Evolutionary conservation across 768 basidiomycete genomes (phyloP), one percentile per base, ranked within the genome.

Genomic region (Panaeolus papilionaceus): DNA sequence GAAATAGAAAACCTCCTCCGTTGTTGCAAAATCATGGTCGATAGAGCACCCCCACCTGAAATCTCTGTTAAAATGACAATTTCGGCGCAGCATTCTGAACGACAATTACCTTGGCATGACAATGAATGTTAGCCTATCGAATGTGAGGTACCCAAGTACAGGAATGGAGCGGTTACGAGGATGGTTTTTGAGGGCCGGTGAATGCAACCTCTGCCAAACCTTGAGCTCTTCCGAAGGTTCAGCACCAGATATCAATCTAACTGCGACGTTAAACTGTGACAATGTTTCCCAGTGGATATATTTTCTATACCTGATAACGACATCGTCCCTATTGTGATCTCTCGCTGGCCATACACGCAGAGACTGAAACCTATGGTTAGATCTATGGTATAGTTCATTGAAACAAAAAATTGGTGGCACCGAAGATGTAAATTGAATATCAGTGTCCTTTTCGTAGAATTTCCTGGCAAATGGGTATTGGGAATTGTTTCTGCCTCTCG

Each of bases 161-260:
- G 37, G 68, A 3, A 73, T 70, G 0, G 72, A 72, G 47, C 71
- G 71, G 58, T 75, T 75, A 18, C 69, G 64, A 16, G 72, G 69
- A 47, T 75, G 69, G 3, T 67, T 62, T 2, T 70, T 64, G 6
- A 68, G 44, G 16, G 44, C 42, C 11, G 66, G 39, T 14, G 63
- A 65, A 38, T 72, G 71, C n/a, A 74, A 39, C 14, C 44, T 40
- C 47, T 68, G 71, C 12, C 70, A 47, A 6, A 72, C 64, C 38
- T 54, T 61, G 45, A 70, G 54, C 40, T 74, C 71, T 26, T 70
- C 54, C 0, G 67, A 66, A 1, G 68, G 61, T 33, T 64, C 66
- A 18, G 64, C 33, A 9, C 66, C 69, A 2, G 69, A 70, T 11
- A 70, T 42, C 7, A 66, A 23, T 44, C 67, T 70, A 20, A 4